Percentiles rank a stretch among this genome's conserved stretches.
These are phyloP conservation scores for Neocucurbitaria cava DNA, from an alignment of 2,329 filamentous ascomycete genomes.

Conservation along the genomic window DNA sequence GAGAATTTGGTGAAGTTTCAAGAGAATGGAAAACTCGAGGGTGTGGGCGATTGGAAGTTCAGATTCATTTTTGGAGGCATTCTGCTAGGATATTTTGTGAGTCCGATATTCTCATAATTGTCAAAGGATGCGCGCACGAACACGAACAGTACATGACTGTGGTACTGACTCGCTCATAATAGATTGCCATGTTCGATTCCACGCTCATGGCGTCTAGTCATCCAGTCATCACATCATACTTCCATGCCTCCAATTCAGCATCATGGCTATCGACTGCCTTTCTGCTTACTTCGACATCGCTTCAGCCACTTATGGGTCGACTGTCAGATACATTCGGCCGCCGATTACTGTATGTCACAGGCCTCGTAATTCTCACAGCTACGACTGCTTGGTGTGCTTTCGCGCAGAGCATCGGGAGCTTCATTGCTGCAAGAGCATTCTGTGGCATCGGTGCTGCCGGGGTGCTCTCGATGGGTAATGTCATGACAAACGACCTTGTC, in stretches of 20 bases:
- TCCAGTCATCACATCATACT: slow-evolving; percentile 82
- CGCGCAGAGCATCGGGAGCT: slow-evolving; percentile 70
- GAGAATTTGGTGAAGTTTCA: slow-evolving; percentile 35
- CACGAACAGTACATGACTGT: not conserved
- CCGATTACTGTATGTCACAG: slow-evolving; percentile 69
- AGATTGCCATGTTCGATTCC: slow-evolving; percentile 67
- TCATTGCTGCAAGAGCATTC: slow-evolving; percentile 73
- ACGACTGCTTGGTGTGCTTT: slow-evolving; percentile 74
- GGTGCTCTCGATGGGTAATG: slow-evolving; percentile 70
- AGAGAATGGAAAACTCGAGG: slow-evolving; percentile 42
- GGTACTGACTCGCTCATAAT: slow-evolving; percentile 48
- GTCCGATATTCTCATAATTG: slow-evolving; percentile 7
- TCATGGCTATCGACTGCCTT: slow-evolving; percentile 86
- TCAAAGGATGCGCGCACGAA: not conserved
- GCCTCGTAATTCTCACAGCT: slow-evolving; percentile 67
- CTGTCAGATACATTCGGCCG: slow-evolving; percentile 77
- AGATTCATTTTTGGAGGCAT: slow-evolving; percentile 49
- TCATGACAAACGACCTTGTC: slow-evolving; percentile 76
- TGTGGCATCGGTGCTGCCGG: slow-evolving; percentile 78
- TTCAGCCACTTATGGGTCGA: slow-evolving; percentile 77
- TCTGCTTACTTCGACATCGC: slow-evolving; percentile 76
- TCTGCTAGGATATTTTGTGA: slow-evolving; percentile 47
- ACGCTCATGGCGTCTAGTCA: slow-evolving; percentile 84
- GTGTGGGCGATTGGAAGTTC: slow-evolving; percentile 43
- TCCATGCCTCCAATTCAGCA: slow-evolving; percentile 76